Base-by-base conservation (phyloP, 148 eudicot species). In the Rhododendron molle region DNA sequence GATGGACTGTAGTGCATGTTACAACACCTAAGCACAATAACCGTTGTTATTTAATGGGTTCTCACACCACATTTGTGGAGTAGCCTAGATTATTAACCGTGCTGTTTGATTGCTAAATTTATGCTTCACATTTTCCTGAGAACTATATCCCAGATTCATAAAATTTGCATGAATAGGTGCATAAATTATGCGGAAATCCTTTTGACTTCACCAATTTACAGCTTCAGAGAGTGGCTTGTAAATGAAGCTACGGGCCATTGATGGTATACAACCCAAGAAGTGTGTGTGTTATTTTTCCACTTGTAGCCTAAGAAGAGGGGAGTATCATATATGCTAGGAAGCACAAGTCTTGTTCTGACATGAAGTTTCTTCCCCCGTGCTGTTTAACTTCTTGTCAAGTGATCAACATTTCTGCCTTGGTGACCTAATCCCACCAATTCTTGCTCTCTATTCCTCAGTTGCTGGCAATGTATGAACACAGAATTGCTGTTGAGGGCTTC, bases 401-500 rank as follows among this genome's bases (percentile, higher is more conserved):
- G 67, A 69, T 73, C 18, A 34, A 38, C 81, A n/a, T 76, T 36
- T 54, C 52, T 52, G 80, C 26, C 23, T 83, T 1, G 46, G 18
- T 65, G 56, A 23, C 72, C 88, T 84, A 56, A 85, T 52, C 40
- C 71, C 15, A 67, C 50, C 47, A 60, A 26, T 50, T 36, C 28
- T 87, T 76, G 43, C 30, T 84, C 76, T 85, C 5, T 86, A 71
- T 87, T 81, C 85, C 87, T 88, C 93, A 97, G 99, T 87, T 97
- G 86, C 81, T 97, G 89, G 98, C 99, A 80, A 92, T 97, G 38
- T 97, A 95, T 85, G 99, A 97, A 88, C 99, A 97, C 89, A 90
- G 99, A 90, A 80, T 97, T 88, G 99, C 99, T 82, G 98, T 97
- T 52, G 93, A 97, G 90, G 99, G 99, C 85, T 97, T 97, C 88